Base-by-base conservation (phyloP, 208 protist species). In the Herpetomonas samuelpessoai region DNA sequence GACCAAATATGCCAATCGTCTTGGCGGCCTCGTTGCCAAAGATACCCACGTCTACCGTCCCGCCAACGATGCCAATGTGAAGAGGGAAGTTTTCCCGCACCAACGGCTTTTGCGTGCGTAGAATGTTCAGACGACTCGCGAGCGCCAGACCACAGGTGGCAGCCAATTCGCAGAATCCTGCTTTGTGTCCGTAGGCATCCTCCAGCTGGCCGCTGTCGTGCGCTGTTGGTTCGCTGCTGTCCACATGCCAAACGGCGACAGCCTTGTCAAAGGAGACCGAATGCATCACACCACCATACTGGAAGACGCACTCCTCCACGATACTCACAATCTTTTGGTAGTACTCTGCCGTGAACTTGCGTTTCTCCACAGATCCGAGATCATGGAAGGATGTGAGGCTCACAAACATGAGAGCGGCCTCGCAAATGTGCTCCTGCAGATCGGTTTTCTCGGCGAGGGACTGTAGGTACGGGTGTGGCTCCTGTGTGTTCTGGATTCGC, bases 251-350 rank as follows among this genome's bases (percentile, higher is more conserved):
- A 14, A 71, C 59, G 24, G 57, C 57, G 7, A 71, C 58, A 14
- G 48, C 57, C 7, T 28, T 4, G 19, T 71, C 65, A 59, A 65
- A 45, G 14, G 57, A 22, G 14, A 71, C 56, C 6, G 65, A 54
- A 22, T 52, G 21, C 25, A 71, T n/a, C 2, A 71, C 47, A 19
- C 65, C 65, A 18, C 44, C 27, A 29, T 61, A 30, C 57, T 66
- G 50, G 30, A 60, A 65, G 12, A 66, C 58, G 26, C 47, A 65
- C 39, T 71, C 48, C 57, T 71, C 65, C n/a, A 71, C 59, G 16
- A 64, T 41, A 9, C 21, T 49, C 14, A 65, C 29, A 24, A 71
- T 48, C 49, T 57, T 3, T 41, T 65, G 65, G 51, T 41, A 71
- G 51, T 44, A 65, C 26, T 64, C 51, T 3, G 26, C 3, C 24